These are phyloP conservation scores for Talaromyces amestolkiae DNA, from an alignment of 2,329 filamentous ascomycete genomes.

Conservation along the genomic window DNA sequence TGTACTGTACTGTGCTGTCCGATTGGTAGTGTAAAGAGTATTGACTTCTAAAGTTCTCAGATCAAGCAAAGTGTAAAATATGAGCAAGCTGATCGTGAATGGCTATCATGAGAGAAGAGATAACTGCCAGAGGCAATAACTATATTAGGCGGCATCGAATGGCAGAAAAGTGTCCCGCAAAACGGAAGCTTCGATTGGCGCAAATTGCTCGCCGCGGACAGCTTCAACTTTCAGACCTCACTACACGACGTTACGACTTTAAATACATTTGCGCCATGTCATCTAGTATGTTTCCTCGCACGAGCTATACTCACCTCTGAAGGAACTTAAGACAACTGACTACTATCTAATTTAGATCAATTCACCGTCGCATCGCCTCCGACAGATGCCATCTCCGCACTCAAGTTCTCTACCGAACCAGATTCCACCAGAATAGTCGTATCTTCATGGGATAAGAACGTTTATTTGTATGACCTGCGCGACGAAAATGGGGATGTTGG, in stretches of 20 bases:
- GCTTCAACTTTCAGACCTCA: not conserved
- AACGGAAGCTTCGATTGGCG: slow-evolving; percentile 28
- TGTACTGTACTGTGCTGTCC: not conserved
- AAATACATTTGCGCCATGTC: slow-evolving; percentile 34
- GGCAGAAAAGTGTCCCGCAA: slow-evolving; percentile 21
- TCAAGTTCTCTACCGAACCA: slow-evolving; percentile 79
- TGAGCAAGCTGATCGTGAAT: too few relatives aligned
- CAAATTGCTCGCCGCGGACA: slow-evolving; percentile 15
- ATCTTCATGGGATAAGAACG: slow-evolving; percentile 88
- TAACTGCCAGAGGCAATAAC: slow-evolving; percentile 6
- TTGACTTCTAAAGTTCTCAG: too few relatives aligned
- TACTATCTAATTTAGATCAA: slow-evolving; percentile 52
- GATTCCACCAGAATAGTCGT: slow-evolving; percentile 76
- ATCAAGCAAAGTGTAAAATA: not conserved
- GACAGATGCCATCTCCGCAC: slow-evolving; percentile 78
- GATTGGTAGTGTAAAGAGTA: not conserved
- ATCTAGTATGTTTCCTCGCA: slow-evolving; percentile 36
- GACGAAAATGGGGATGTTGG: slow-evolving; percentile 54
- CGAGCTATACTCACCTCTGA: not conserved
- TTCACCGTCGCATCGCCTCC: slow-evolving; percentile 81
- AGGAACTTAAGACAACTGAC: slow-evolving; percentile 13
- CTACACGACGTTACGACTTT: slow-evolving; percentile 3
- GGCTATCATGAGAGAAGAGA: not conserved
- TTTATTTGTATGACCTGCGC: slow-evolving; percentile 81
- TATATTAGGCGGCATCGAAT: slow-evolving; percentile 10